Percentiles rank a stretch among this genome's conserved stretches.
Conservation (phyloP, 1,139 yeast genomes). For the Blastobotrys arbuscula region DNA sequence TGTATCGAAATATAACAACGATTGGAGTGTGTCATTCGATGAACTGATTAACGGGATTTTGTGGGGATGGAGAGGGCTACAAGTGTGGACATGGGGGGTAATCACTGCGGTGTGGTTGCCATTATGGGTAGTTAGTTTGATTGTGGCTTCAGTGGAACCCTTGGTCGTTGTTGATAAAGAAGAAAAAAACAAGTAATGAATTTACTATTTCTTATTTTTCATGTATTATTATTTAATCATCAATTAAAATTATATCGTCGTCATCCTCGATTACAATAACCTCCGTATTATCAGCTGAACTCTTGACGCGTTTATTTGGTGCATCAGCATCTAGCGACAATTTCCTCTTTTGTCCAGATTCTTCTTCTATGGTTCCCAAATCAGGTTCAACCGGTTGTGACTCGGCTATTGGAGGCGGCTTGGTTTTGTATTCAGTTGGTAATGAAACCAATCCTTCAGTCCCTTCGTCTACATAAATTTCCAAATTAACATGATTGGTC, state of each 20-base stretch:
- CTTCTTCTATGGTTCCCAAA: constrained; percentile 9
- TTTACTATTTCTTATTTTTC: no score
- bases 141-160: constrained; percentile 25
- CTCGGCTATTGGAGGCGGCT: constrained; percentile 15
- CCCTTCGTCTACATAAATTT: constrained; percentile 44
- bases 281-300: constrained; percentile 19
- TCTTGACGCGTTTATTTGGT: constrained; percentile 20
- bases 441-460: constrained; percentile 15
- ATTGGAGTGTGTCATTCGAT: background rate
- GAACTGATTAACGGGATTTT: constrained; percentile 45
- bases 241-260: constrained; percentile 29
- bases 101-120: constrained; percentile 77
- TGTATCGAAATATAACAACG: background rate
- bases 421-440: constrained; percentile 16
- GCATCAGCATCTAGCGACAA: constrained; percentile 1
- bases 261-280: constrained; percentile 22
- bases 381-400: constrained; percentile 9
- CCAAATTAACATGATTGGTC: constrained; percentile 53
- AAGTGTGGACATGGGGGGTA: constrained; percentile 85
- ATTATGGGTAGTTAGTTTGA: constrained; percentile 58
- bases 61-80: constrained; percentile 62
- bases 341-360: constrained; percentile 10
- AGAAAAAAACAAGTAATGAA: background rate
- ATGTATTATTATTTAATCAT: no score
- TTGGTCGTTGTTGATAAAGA: background rate